Evolutionary conservation across 257 asterid species (phyloP), one percentile per base, ranked within the genome.

Genomic region (Parsonsia alboflavescens): DNA sequence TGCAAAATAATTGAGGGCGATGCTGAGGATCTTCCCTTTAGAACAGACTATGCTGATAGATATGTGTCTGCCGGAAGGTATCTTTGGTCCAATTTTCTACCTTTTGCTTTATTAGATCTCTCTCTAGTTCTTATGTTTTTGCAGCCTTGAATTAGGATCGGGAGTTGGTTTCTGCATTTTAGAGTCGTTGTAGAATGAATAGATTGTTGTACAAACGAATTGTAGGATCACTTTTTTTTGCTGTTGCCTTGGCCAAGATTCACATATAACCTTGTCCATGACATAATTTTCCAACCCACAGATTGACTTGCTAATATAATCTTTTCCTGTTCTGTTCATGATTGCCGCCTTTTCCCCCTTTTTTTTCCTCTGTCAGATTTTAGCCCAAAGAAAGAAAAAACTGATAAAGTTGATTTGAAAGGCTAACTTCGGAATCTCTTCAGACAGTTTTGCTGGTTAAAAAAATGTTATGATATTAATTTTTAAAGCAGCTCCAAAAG

Each of bases 21-120:
- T 80, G 99, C 98, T 1, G 97, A 95, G 90, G 97, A 92, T 67
- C 96, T 95, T 66, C 99, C 99, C 0, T 92, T 92, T 56, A 70
- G 78, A 28, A 90, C 97, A 30, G 99, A 92, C 72, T 88, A 77
- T 54, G 87, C 80, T 58, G 97, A 92, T 79, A 82, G 98, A 86
- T 92, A 95, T 73, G 80, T 95, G 5, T 95, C 98, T 11, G 99
- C 98, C 12, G 99, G 98, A 69, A 95, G 99, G 99, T 90, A 84
- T 67, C 65, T 26, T n/a, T 70, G 4, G 16, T 41, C 19, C 30
- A 28, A 33, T 73, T 24, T 24, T 73, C 59, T 44, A 21, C 44
- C 54, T 13, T 15, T 67, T 61, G 46, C 56, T 30, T 12, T n/a
- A n/a, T 22, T 52, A 10, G 16, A 21, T 66, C 28, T 36, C 50